Base-by-base conservation (phyloP, 164 flowering plant species). In the Vitis cinerea region DNA sequence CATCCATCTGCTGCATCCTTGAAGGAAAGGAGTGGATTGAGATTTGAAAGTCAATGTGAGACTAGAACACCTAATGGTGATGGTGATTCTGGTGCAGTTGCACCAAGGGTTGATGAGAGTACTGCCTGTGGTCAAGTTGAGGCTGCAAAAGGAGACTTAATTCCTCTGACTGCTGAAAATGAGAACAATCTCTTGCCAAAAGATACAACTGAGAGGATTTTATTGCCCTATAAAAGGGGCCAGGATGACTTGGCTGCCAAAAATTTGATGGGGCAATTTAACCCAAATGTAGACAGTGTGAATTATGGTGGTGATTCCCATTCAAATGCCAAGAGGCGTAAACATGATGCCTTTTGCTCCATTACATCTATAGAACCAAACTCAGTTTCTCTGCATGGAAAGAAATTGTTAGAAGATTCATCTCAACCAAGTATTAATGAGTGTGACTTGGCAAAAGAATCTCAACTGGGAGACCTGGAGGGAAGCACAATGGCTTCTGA, bases 21-120 rank as follows among this genome's bases (percentile, higher is more conserved):
- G 71, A 80, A 57, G 74, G 72, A 68, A 76, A 63, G 12, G 44
- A 71, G 82, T 83, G 87, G 84, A 59, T 64, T 86, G 63, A 60
- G 27, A 29, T 29, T 56, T 52, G 49, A 8, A 58, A 59, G 65
- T 72, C 67, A 61, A 16, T 60, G 23, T 27, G 67, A 70, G 3
- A 13, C 31, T 16, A 65, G 47, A 64, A 63, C 30, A 50, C 47
- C 61, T 58, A 54, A 17, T 31, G 69, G 30, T 66, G 60, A 16
- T 74, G 70, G 51, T 66, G 67, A 68, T 54, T 49, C 44, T 53
- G 47, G 55, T 71, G 59, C 9, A 37, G 30, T 27, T 55, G 31
- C 55, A 5, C 1, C 30, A 31, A 73, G 65, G 57, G 58, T 10
- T 63, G 61, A 75, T 61, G 56, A 16, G 54, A 61, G 58, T 57